A percentile compares a stretch with the other conserved stretches of the same genome.
Conservation (phyloP, 805 yeast species). For the Tetrapisispora nanseiensis region DNA sequence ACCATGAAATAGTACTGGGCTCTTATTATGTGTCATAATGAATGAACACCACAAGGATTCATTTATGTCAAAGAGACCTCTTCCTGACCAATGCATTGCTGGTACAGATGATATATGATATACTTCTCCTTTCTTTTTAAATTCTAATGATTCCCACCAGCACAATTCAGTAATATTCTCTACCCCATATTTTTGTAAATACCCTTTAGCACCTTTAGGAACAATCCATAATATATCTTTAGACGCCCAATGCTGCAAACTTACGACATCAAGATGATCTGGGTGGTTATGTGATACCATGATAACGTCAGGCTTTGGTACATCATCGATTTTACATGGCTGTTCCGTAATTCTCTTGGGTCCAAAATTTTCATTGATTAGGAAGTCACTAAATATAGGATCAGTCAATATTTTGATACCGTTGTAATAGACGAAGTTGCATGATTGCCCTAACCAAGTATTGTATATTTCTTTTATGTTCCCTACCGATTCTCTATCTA, state of each 20-base stretch:
- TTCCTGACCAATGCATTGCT: constrained; percentile 95
- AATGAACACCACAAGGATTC: constrained; percentile 84
- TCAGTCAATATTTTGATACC: constrained; percentile 76
- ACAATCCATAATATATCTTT: constrained; percentile 63
- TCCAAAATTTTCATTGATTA: constrained; percentile 57
- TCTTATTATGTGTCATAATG: constrained; percentile 52
- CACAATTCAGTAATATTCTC: constrained; percentile 63
- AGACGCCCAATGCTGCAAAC: constrained; percentile 34
- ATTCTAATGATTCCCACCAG: constrained; percentile 77
- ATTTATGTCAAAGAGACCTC: constrained; percentile 73
- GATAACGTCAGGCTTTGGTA: constrained; percentile 62
- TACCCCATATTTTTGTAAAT: constrained; percentile 50
- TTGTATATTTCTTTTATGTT: constrained; percentile 20
- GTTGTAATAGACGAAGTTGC: constrained; percentile 62
- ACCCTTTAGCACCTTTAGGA: constrained; percentile 65
- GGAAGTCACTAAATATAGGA: constrained; percentile 62
- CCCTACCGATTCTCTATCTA: neutral
- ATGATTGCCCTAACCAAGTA: constrained; percentile 93
- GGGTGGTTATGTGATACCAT: constrained; percentile 92
- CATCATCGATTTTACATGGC: constrained; percentile 54
- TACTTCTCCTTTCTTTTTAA: constrained; percentile 34
- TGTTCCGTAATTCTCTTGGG: constrained; percentile 78
- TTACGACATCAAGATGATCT: constrained; percentile 72
- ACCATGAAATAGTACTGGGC: constrained; percentile 76
- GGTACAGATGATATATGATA: constrained; percentile 86